These are phyloP conservation scores for Fusarium tjaetaba DNA, from an alignment of 2,329 filamentous ascomycete genomes.

Conservation along the genomic window DNA sequence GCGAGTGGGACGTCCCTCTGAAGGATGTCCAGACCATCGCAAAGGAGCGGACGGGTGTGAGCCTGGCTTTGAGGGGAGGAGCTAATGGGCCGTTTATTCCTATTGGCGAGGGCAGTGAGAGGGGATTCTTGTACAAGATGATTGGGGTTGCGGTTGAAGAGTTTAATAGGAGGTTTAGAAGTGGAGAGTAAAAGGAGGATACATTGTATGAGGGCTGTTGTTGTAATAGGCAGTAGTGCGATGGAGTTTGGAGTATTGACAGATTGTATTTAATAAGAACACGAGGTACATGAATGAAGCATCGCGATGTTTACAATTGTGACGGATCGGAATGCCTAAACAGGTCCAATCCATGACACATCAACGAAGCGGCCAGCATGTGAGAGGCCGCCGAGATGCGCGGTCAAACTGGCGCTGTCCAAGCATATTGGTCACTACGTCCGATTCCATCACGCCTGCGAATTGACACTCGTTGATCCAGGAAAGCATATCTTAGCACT, in stretches of 20 bases:
- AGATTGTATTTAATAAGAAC: constrained; percentile 3
- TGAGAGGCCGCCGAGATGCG: too few relatives aligned
- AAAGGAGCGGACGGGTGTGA: constrained; percentile 95
- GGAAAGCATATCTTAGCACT: not conserved
- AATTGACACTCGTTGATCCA: not conserved
- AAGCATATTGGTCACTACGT: too few relatives aligned
- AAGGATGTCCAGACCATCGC: constrained; percentile 97
- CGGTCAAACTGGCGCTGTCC: too few relatives aligned
- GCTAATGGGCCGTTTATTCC: constrained; percentile 96
- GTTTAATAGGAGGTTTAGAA: constrained; percentile 70
- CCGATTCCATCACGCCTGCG: fast-evolving
- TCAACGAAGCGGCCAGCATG: too few relatives aligned
- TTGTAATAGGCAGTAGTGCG: constrained; percentile 2
- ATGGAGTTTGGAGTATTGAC: constrained; percentile 19
- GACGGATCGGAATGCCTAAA: fast-evolving
- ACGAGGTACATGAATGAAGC: constrained; percentile 1
- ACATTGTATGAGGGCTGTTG: not conserved
- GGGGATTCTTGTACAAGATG: constrained; percentile 72
- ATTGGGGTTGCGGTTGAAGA: constrained; percentile 73
- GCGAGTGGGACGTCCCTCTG: constrained; percentile 95
- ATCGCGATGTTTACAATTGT: not conserved
- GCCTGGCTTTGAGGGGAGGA: constrained; percentile 86
- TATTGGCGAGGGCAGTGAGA: constrained; percentile 83
- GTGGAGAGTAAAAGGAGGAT: constrained; percentile 44
- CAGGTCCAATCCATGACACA: too few relatives aligned